Conservation (phyloP, 371 early-diverging fungal species). For the Fennellomyces sp. region DNA sequence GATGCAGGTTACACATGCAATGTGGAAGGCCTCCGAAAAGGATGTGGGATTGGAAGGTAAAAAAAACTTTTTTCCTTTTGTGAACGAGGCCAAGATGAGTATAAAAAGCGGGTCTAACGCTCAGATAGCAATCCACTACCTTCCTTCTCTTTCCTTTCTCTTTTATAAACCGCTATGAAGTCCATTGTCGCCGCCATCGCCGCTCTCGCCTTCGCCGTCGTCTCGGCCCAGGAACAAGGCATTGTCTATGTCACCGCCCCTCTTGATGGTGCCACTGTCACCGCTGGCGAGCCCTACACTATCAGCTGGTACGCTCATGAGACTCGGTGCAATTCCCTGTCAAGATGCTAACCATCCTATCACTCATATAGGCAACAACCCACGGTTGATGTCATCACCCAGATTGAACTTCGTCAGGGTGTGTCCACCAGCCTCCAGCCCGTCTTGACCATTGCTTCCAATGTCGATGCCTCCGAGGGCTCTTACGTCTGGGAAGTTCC, state of each 20-base stretch:
- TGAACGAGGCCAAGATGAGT: not conserved
- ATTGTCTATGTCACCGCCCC: constrained; percentile 40
- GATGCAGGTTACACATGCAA: not conserved
- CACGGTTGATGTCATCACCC: constrained; percentile 30
- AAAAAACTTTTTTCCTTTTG: not conserved
- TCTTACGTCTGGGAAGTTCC: constrained; percentile 44
- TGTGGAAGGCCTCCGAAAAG: not conserved
- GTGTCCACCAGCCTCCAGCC: constrained; percentile 22
- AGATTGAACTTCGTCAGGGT: constrained; percentile 41
- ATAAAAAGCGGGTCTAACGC: no score
- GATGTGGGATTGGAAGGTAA: no score
- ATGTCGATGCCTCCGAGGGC: constrained; percentile 33
- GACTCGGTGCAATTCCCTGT: not conserved
- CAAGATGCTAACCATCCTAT: not conserved
- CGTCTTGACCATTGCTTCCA: constrained; percentile 20
- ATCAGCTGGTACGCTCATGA: constrained; percentile 36
- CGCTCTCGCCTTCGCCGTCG: constrained; percentile 33
- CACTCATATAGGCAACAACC: constrained; percentile 19
- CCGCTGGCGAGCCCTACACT: constrained; percentile 35
- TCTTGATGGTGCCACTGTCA: constrained; percentile 29
- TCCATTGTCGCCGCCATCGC: constrained; percentile 38
- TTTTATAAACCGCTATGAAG: constrained; percentile 13
- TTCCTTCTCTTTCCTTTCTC: not conserved
- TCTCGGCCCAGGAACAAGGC: constrained; percentile 30
- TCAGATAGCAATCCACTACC: not conserved